Percentiles rank a stretch among this genome's conserved stretches.
Evolutionary conservation across 306 rosid genomes (phyloP).

Genomic region (Lathyrus sativus): DNA sequence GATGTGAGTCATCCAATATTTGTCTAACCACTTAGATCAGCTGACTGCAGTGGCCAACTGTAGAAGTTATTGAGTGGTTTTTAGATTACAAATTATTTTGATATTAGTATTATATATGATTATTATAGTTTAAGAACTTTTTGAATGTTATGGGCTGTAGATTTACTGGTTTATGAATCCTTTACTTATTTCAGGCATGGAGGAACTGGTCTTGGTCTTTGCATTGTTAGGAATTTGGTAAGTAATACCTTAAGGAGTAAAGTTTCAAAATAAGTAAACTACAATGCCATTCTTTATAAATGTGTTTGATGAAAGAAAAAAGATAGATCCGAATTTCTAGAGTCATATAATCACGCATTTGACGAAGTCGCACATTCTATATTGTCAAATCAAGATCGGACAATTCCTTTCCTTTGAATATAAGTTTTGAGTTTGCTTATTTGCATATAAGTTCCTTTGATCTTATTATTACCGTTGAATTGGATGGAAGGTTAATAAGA

Average conservation of each 20-base stretch:
- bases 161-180: conserved; percentile 21
- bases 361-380: not conserved
- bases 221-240: conserved; percentile 94
- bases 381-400: not conserved
- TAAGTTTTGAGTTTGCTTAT: conserved; percentile 7
- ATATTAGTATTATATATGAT: conserved; percentile 12
- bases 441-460: conserved; percentile 20
- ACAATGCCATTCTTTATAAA: not conserved
- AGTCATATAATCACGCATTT: not conserved
- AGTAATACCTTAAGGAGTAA: conserved; percentile 39
- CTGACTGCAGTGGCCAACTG: not conserved
- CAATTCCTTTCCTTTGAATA: not conserved
- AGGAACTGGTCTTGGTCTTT: conserved; percentile 98
- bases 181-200: conserved; percentile 80
- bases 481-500: conserved; percentile 76
- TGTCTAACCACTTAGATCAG: not conserved
- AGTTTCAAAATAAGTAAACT: conserved; percentile 27
- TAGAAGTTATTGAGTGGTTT: not conserved
- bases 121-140: conserved; percentile 21
- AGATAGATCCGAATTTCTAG: not conserved
- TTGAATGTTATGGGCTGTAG: conserved; percentile 21
- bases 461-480: conserved; percentile 31
- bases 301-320: not conserved
- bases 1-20: not conserved
- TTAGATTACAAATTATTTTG: conserved; percentile 10